phyloP scores from a whole-genome alignment of 257 asterid genomes.

The Scutellaria barbata region DNA sequence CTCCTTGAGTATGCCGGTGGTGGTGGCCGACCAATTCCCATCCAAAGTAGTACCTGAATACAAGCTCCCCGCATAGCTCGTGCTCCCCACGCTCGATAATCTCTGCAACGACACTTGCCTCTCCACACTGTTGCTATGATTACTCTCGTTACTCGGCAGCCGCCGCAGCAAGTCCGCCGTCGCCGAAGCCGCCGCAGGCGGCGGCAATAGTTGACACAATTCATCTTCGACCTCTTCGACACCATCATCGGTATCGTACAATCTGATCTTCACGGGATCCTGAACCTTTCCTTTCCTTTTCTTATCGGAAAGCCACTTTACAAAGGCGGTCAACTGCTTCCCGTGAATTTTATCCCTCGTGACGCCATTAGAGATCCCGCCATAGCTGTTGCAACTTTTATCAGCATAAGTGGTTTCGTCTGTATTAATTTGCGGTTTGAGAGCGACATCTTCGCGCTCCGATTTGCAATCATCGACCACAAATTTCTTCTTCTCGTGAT shows the following conservation, averaged over 20 bases:
- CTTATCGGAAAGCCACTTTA: constrained; percentile 66
- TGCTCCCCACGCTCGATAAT: constrained; percentile 72
- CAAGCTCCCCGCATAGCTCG: constrained; percentile 82
- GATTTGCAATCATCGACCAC: constrained; percentile 38
- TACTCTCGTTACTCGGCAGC: constrained; percentile 44
- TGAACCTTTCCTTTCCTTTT: constrained; percentile 48
- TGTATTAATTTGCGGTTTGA: constrained; percentile 6
- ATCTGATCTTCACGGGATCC: constrained; percentile 55
- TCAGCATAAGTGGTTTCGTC: neutral
- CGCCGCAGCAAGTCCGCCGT: constrained; percentile 47
- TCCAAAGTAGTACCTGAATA: constrained; percentile 76
- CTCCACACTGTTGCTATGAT: constrained; percentile 40
- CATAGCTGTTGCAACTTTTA: constrained; percentile 25
- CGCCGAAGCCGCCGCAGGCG: constrained; percentile 42
- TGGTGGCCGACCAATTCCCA: constrained; percentile 67
- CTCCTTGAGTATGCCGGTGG: constrained; percentile 51
- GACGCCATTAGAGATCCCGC: constrained; percentile 42
- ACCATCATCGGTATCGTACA: constrained; percentile 34
- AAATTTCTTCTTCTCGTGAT: constrained; percentile 73
- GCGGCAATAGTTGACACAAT: constrained; percentile 43
- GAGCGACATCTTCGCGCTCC: constrained; percentile 28
- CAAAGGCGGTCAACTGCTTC: constrained; percentile 65
- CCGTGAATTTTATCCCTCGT: constrained; percentile 77
- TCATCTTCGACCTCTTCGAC: constrained; percentile 51
- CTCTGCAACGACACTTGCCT: constrained; percentile 68